Conservation (phyloP, 179 eudicot species). For the Actinidia arguta region DNA sequence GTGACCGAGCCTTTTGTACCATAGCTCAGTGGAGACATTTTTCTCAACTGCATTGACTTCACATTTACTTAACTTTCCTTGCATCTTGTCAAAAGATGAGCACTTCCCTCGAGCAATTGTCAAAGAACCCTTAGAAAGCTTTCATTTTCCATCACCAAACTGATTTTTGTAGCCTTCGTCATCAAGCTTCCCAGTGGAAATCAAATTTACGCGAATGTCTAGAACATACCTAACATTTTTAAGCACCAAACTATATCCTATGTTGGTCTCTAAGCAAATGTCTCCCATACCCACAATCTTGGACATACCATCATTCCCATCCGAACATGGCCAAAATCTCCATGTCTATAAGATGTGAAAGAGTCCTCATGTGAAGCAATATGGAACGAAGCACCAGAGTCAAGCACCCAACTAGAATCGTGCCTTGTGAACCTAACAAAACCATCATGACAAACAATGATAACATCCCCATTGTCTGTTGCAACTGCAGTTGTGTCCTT, state of each 20-base stretch:
- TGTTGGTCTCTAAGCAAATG: too few relatives aligned
- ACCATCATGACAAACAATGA: neutral
- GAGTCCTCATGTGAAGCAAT: neutral
- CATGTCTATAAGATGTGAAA: neutral
- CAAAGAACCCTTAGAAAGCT: constrained; percentile 9
- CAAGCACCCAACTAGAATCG: neutral
- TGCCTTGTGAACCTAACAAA: neutral
- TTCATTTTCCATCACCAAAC: neutral
- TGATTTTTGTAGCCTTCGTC: neutral
- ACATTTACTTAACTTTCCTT: neutral
- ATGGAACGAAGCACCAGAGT: neutral
- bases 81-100: neutral
- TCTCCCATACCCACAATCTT: too few relatives aligned
- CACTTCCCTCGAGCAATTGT: neutral
- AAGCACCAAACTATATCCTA: neutral
- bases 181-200: neutral
- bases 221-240: neutral
- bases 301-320: too few relatives aligned
- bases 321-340: neutral
- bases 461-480: neutral
- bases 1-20: too few relatives aligned
- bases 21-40: neutral
- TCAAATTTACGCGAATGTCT: neutral
- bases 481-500: neutral
- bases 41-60: neutral